Base-by-base conservation (phyloP, 2,329 filamentous ascomycete genomes). In the Sporothrix humicola region DNA sequence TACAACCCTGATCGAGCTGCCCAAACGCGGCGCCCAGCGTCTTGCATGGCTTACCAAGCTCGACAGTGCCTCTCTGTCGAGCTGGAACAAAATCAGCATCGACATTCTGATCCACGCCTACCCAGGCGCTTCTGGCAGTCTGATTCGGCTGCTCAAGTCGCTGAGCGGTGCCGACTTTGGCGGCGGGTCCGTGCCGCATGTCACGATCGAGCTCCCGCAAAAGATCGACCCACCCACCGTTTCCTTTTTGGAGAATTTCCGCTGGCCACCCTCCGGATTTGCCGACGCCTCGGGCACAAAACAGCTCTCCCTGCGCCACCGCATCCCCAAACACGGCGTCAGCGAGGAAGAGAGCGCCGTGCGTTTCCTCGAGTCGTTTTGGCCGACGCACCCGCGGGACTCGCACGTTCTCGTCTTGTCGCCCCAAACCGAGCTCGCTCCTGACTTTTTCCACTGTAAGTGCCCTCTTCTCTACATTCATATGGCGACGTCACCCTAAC, bases 321-420 rank as follows among this genome's bases (percentile, higher is more conserved):
- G 93, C 44, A 91, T 98, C 59, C 84, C 88, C 12, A 85, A 85
- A 52, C 84, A 87, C 66, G 85, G 84, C 65, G 79, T 91, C 75
- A 89, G 85, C 6, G 86, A 92, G 59, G 89, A 92, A 76, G 91
- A 95, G 77, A 91, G 91, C 73, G 90, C 93, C 0, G 85, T 91
- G 17, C 90, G 91, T 31, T 93, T 95, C 74, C 83, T 97, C 5
- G 95, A 98, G 82, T 92, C 93, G 0, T 97, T 97, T 81, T 98
- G 94, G 86, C 95, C 96, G 1, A 83, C 85, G 2, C 85, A 89
- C 73, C 85, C 89, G 5, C 80, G 81, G 1, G 82, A 89, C 71
- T 91, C 91, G 10, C 94, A 98, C 80, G 88, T 97, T 2, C 86
- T 99, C n/a, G 83, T 98, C 1, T 87, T 99, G 6, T 95, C 94